phyloP scores from a whole-genome alignment of 192 early-diverging fungal species.

The Backusella psychrophila region DNA sequence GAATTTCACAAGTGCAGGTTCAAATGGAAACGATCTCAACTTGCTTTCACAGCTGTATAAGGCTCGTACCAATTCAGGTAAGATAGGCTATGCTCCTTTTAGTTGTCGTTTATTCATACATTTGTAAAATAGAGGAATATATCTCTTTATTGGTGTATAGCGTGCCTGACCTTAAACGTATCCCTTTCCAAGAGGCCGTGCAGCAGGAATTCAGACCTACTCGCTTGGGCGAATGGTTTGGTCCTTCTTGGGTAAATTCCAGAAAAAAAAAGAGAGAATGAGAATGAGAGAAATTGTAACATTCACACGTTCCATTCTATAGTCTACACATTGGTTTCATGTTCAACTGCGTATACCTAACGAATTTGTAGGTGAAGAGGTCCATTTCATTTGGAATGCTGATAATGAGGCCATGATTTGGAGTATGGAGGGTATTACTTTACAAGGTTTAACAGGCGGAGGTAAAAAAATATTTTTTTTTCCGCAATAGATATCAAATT shows the following conservation, averaged over 20 bases:
- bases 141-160: conserved; percentile 60
- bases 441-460: conserved; percentile 92
- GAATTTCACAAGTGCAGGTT: conserved; percentile 66
- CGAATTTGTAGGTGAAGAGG: conserved; percentile 60
- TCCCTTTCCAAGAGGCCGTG: conserved; percentile 75
- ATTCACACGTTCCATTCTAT: conserved; percentile 7
- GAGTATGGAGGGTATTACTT: conserved; percentile 73
- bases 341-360: conserved; percentile 70
- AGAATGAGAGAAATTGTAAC: neutral
- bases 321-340: conserved; percentile 79
- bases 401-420: conserved; percentile 90
- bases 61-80: conserved; percentile 36
- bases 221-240: conserved; percentile 72
- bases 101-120: conserved; percentile 1
- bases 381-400: conserved; percentile 87
- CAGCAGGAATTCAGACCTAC: conserved; percentile 66
- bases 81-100: neutral
- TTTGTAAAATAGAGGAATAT: conserved; percentile 35
- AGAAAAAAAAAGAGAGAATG: neutral
- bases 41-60: conserved; percentile 47
- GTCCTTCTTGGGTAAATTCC: conserved; percentile 72
- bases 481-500: neutral
- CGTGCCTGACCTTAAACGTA: conserved; percentile 66
- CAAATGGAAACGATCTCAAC: conserved; percentile 72
- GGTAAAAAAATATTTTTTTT: conserved; percentile 33